These are phyloP conservation scores for Trichoderma guizhouense DNA, from an alignment of 2,329 filamentous ascomycete species.

Conservation along the genomic window DNA sequence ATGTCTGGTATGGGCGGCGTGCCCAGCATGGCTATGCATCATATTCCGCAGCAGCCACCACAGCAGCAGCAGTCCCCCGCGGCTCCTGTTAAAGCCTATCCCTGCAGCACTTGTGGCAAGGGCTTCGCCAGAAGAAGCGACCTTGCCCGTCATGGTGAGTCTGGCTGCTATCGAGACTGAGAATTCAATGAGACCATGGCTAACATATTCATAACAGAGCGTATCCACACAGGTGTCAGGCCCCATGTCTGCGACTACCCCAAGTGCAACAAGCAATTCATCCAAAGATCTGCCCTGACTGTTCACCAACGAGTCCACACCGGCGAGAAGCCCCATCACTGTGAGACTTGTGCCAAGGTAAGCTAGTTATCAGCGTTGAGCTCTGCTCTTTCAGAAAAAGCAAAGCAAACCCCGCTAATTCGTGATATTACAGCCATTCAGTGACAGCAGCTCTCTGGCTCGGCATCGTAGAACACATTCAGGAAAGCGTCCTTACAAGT, in stretches of 20 bases:
- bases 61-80: constrained; percentile 33
- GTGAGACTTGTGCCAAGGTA: constrained; percentile 94
- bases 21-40: constrained; percentile 39
- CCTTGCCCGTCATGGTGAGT: constrained; percentile 80
- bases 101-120: constrained; percentile 86
- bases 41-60: constrained; percentile 33
- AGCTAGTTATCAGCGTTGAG: constrained; percentile 25
- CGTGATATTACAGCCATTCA: constrained; percentile 63
- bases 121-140: constrained; percentile 92
- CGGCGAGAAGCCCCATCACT: constrained; percentile 97
- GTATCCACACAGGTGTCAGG: constrained; percentile 87
- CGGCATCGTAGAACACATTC: constrained; percentile 93
- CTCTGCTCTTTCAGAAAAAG: not conserved
- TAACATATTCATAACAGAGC: constrained; percentile 60
- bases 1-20: constrained; percentile 35
- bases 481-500: constrained; percentile 94
- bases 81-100: constrained; percentile 65
- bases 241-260: constrained; percentile 91
- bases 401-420: not conserved
- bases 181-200: not conserved
- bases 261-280: constrained; percentile 92
- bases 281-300: constrained; percentile 91
- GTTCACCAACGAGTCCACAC: constrained; percentile 95
- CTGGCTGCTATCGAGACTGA: not conserved
- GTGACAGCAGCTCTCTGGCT: constrained; percentile 90